Percentiles rank a stretch among this genome's conserved stretches.
Evolutionary conservation across 2,329 filamentous ascomycete genomes (phyloP).

Genomic region (Fusarium sp.): DNA sequence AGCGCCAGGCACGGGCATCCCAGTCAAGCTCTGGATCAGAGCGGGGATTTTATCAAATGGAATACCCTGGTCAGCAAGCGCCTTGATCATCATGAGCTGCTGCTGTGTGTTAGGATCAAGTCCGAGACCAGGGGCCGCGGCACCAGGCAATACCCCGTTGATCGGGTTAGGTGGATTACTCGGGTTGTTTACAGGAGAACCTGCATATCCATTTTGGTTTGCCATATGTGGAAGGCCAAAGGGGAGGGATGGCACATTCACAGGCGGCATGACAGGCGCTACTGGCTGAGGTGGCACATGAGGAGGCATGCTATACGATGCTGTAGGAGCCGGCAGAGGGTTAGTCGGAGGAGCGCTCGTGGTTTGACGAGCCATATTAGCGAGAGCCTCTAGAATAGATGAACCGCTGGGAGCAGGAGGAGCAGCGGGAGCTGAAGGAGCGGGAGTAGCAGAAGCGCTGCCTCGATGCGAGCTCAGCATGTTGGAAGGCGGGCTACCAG

Average conservation of each 20-base stretch:
- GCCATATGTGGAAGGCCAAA: slow-evolving; percentile 55
- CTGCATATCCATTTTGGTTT: slow-evolving; percentile 53
- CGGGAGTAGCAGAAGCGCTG: slow-evolving; percentile 36
- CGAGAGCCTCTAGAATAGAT: slow-evolving; percentile 82
- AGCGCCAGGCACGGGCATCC: slow-evolving; percentile 51
- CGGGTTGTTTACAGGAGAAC: slow-evolving; percentile 46
- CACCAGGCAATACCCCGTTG: slow-evolving; percentile 53
- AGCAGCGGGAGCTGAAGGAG: slow-evolving; percentile 54
- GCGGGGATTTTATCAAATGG: slow-evolving; percentile 81
- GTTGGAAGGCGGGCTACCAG: slow-evolving; percentile 69
- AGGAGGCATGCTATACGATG: slow-evolving; percentile 57
- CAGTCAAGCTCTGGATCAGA: slow-evolving; percentile 67
- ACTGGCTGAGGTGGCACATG: slow-evolving; percentile 52
- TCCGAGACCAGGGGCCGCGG: slow-evolving; percentile 51
- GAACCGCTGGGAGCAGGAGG: slow-evolving; percentile 60
- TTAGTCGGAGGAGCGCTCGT: slow-evolving; percentile 62
- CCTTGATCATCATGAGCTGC: slow-evolving; percentile 80
- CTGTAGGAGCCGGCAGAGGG: slow-evolving; percentile 58
- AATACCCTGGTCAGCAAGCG: slow-evolving; percentile 80
- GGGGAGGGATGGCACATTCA: slow-evolving; percentile 68
- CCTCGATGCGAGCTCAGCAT: slow-evolving; percentile 57
- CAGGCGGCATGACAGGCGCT: slow-evolving; percentile 53
- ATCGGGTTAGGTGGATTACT: slow-evolving; percentile 51
- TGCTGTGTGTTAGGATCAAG: slow-evolving; percentile 72
- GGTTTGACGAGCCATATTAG: slow-evolving; percentile 84